Conservation (phyloP, 163 green algal species). For the Chloromonas sp. region DNA sequence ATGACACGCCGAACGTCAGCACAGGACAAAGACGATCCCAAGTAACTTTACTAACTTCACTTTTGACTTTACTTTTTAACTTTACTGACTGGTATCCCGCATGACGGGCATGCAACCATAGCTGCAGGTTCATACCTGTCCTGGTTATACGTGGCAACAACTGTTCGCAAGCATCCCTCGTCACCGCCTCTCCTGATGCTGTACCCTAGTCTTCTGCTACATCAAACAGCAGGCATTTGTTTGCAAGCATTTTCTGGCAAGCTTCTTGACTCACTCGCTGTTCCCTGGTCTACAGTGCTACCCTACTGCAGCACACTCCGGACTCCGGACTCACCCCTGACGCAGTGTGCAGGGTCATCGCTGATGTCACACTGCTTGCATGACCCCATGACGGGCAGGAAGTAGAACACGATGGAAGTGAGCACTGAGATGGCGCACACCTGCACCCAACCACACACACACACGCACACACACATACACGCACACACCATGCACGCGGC, state of each 20-base stretch:
- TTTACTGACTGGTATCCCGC: background rate
- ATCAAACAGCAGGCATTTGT: background rate
- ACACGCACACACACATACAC: background rate
- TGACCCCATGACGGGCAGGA: conserved; percentile 30
- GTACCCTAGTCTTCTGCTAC: background rate
- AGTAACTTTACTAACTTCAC: too few species aligned
- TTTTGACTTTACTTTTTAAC: too few species aligned
- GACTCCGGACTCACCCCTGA: background rate
- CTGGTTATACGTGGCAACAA: background rate
- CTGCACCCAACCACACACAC: conserved; percentile 10
- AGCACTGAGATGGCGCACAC: conserved; percentile 38
- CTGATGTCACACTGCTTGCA: conserved; percentile 35
- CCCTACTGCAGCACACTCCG: background rate
- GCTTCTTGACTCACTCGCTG: background rate
- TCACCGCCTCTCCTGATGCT: background rate
- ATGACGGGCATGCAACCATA: background rate
- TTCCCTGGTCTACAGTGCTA: background rate
- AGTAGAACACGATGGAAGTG: conserved; percentile 47
- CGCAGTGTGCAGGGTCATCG: background rate
- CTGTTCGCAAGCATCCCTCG: background rate
- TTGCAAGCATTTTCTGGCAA: background rate
- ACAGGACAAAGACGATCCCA: background rate
- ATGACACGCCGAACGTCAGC: background rate
- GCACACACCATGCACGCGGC: background rate
- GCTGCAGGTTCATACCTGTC: background rate